phyloP scores from a whole-genome alignment of 495 filamentous ascomycete species.

The Friedmanniomyces simplex region DNA sequence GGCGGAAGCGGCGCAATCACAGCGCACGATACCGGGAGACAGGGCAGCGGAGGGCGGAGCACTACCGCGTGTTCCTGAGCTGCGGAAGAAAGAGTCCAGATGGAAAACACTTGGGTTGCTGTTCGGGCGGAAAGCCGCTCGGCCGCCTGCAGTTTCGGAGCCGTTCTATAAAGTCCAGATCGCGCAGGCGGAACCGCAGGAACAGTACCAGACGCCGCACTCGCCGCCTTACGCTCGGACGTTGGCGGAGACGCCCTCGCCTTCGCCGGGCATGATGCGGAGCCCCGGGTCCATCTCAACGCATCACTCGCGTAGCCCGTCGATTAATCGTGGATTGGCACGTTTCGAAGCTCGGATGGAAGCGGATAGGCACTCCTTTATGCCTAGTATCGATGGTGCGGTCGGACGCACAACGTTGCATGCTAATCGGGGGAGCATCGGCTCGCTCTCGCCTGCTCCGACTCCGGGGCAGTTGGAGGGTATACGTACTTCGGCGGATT shows the following conservation, averaged over 20 bases:
- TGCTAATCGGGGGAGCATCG: not conserved
- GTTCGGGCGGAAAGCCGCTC: not conserved
- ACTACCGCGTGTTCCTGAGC: not conserved
- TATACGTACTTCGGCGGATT: not conserved
- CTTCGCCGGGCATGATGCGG: not conserved
- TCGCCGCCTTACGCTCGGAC: not conserved
- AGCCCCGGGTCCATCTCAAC: not conserved
- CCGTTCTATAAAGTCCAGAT: conserved; percentile 6
- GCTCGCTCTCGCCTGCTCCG: not conserved
- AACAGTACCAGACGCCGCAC: not conserved
- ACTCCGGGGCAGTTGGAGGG: not conserved
- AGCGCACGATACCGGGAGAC: not conserved
- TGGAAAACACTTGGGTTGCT: conserved; percentile 12
- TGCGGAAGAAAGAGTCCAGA: conserved; percentile 10
- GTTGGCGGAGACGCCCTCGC: not conserved
- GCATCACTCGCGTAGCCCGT: conserved; percentile 5
- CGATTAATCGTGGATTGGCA: conserved; percentile 6
- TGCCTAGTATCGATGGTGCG: conserved; percentile 1
- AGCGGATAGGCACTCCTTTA: conserved; percentile 10
- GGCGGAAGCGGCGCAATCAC: not conserved
- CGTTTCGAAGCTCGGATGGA: conserved; percentile 13
- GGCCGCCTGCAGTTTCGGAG: not conserved
- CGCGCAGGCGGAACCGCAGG: not conserved
- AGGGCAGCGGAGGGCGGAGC: not conserved
- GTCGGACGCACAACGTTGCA: not conserved